Evolutionary conservation across 768 basidiomycete species (phyloP).

Genomic region (Panus rudis): DNA sequence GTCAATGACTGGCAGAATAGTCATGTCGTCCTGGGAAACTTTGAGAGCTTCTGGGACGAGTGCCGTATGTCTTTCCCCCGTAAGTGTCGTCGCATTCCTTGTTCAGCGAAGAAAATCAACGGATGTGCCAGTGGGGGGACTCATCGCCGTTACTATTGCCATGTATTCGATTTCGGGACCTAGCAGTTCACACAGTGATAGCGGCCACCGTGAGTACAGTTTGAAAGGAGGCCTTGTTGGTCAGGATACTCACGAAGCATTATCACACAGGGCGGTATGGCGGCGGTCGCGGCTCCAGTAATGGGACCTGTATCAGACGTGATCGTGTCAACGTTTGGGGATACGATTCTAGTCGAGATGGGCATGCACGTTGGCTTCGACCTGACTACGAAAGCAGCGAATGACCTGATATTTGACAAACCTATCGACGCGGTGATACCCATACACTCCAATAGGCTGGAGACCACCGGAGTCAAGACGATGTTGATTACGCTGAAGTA

Average conservation of each 20-base stretch:
- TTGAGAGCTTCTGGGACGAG: constrained; percentile 52
- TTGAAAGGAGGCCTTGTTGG: not conserved
- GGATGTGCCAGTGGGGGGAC: constrained; percentile 46
- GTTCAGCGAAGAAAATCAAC: constrained; percentile 1
- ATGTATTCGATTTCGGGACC: constrained; percentile 56
- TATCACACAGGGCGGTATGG: constrained; percentile 36
- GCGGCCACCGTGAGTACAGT: constrained; percentile 45
- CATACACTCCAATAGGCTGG: constrained; percentile 43
- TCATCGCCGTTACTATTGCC: constrained; percentile 56
- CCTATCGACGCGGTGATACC: constrained; percentile 43
- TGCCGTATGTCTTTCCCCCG: constrained; percentile 56
- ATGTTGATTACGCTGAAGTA: constrained; percentile 55
- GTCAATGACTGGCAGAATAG: constrained; percentile 58
- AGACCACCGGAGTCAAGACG: constrained; percentile 52
- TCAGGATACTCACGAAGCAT: constrained; percentile 3
- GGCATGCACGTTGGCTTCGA: constrained; percentile 50
- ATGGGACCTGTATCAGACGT: constrained; percentile 52
- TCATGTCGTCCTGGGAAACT: constrained; percentile 58
- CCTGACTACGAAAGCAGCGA: constrained; percentile 38
- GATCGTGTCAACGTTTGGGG: constrained; percentile 43
- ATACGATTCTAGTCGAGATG: constrained; percentile 52
- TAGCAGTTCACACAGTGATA: constrained; percentile 54
- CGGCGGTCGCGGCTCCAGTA: constrained; percentile 38
- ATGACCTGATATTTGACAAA: constrained; percentile 46
- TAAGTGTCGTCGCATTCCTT: constrained; percentile 23